A percentile compares a stretch with the other conserved stretches of the same genome.
phyloP scores from a whole-genome alignment of 2,329 filamentous ascomycete species.

The Ophidiomyces ophidiicola region DNA sequence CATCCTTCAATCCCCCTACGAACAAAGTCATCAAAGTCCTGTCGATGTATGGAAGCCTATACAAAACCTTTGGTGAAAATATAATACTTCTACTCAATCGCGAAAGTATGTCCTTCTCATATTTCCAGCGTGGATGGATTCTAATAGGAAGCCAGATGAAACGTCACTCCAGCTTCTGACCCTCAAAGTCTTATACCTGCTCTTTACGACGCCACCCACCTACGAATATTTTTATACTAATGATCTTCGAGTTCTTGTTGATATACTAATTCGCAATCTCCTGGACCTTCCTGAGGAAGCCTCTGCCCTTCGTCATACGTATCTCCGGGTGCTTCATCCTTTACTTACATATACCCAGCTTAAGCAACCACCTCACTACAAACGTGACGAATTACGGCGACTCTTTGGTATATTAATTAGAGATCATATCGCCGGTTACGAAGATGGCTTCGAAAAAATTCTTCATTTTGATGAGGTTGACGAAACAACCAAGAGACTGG shows the following conservation, averaged over 20 bases:
- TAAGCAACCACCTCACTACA: slow-evolving; percentile 76
- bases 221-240: slow-evolving; percentile 99
- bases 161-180: slow-evolving; percentile 93
- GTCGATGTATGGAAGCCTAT: slow-evolving; percentile 64
- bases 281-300: slow-evolving; percentile 82
- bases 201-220: slow-evolving; percentile 83
- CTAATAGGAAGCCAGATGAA: slow-evolving; percentile 43
- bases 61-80: slow-evolving; percentile 94
- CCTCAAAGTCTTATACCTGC: slow-evolving; percentile 82
- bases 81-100: slow-evolving; percentile 90
- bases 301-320: slow-evolving; percentile 68
- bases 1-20: slow-evolving; percentile 49
- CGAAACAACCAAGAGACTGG: slow-evolving; percentile 38
- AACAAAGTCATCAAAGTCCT: slow-evolving; percentile 91
- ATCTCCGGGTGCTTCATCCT: slow-evolving; percentile 82
- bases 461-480: slow-evolving; percentile 40
- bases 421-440: slow-evolving; percentile 53
- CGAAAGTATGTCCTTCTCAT: slow-evolving; percentile 45
- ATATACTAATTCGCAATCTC: slow-evolving; percentile 94
- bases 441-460: slow-evolving; percentile 34
- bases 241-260: slow-evolving; percentile 81
- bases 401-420: slow-evolving; percentile 61
- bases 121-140: neutral
- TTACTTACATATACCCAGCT: slow-evolving; percentile 86
- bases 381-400: slow-evolving; percentile 68